These are phyloP conservation scores for Tubosaeta brunneosetosa DNA, from an alignment of 768 basidiomycete genomes.

Conservation along the genomic window DNA sequence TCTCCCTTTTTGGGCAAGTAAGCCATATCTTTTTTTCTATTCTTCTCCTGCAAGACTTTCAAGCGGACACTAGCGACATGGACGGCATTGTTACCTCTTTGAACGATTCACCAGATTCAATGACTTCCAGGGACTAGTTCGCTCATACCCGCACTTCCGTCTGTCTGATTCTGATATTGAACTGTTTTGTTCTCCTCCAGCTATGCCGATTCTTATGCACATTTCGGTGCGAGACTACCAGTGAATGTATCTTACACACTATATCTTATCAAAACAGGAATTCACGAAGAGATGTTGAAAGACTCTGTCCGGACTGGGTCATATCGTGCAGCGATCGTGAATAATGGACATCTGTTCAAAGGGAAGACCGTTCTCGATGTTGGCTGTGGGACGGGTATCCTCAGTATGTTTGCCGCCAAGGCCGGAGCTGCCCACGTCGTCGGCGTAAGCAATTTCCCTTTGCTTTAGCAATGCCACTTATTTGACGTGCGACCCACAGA, in stretches of 20 bases:
- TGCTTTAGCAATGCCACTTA: conserved; percentile 5
- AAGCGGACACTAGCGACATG: conserved; percentile 18
- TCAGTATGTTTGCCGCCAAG: conserved; percentile 97
- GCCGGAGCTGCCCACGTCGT: conserved; percentile 93
- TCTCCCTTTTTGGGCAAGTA: conserved; percentile 7
- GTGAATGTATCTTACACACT: conserved; percentile 3
- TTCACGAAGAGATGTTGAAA: conserved; percentile 99
- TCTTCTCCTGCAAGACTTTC: background rate
- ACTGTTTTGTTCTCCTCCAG: conserved; percentile 44
- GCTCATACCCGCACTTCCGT: conserved; percentile 34
- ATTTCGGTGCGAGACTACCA: conserved; percentile 62
- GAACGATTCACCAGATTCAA: conserved; percentile 37
- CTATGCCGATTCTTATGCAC: conserved; percentile 95
- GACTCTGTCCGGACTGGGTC: conserved; percentile 92
- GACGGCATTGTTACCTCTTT: conserved; percentile 30
- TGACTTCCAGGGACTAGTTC: conserved; percentile 91
- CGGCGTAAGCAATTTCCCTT: conserved; percentile 53
- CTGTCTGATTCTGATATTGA: conserved; percentile 34
- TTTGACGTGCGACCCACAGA: conserved; percentile 42
- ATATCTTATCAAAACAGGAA: conserved; percentile 48
- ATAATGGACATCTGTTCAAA: conserved; percentile 94
- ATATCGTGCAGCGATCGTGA: conserved; percentile 90
- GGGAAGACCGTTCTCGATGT: conserved; percentile 97
- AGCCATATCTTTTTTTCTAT: background rate
- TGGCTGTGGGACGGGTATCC: conserved; percentile 96